Evolutionary conservation across 768 basidiomycete genomes (phyloP).

Genomic region (Tephrocybe sp.): DNA sequence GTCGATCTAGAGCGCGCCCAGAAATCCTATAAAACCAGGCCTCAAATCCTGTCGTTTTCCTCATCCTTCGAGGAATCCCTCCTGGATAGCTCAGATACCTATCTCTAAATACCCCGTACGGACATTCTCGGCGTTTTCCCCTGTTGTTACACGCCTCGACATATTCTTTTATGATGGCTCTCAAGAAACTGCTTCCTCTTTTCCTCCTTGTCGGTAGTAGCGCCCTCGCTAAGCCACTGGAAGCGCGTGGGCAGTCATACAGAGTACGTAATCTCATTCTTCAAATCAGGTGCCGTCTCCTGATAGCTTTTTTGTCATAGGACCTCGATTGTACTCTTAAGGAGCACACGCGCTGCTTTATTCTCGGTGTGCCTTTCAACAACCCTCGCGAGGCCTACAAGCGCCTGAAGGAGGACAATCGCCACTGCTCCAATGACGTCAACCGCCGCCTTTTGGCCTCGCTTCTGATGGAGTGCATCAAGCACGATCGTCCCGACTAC

Average conservation of each 20-base stretch:
- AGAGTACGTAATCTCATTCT: slow-evolving; percentile 4
- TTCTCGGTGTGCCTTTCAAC: slow-evolving; percentile 19
- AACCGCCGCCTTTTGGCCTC: slow-evolving; percentile 13
- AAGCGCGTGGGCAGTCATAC: slow-evolving; percentile 11
- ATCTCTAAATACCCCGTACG: not conserved
- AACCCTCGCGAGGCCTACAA: slow-evolving; percentile 12
- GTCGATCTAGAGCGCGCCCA: slow-evolving; percentile 8
- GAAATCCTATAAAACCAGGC: slow-evolving; percentile 15
- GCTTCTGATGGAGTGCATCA: slow-evolving; percentile 13
- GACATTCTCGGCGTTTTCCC: not conserved
- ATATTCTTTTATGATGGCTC: slow-evolving; percentile 8
- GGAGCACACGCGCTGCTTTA: slow-evolving; percentile 14
- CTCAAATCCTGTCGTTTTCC: not conserved
- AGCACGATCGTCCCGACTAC: slow-evolving; percentile 13
- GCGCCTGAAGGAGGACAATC: slow-evolving; percentile 13
- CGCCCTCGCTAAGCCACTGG: slow-evolving; percentile 16
- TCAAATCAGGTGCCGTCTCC: not conserved
- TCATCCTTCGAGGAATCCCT: slow-evolving; percentile 17
- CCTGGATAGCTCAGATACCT: slow-evolving; percentile 11
- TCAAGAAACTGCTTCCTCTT: slow-evolving; percentile 17
- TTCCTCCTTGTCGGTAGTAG: slow-evolving; percentile 16
- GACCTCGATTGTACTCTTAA: slow-evolving; percentile 13
- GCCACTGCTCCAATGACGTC: slow-evolving; percentile 16
- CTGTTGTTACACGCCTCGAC: slow-evolving; percentile 6
- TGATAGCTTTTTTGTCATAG: slow-evolving; percentile 5